phyloP scores from a whole-genome alignment of 805 yeast species.

The Yarrowia porcina region DNA sequence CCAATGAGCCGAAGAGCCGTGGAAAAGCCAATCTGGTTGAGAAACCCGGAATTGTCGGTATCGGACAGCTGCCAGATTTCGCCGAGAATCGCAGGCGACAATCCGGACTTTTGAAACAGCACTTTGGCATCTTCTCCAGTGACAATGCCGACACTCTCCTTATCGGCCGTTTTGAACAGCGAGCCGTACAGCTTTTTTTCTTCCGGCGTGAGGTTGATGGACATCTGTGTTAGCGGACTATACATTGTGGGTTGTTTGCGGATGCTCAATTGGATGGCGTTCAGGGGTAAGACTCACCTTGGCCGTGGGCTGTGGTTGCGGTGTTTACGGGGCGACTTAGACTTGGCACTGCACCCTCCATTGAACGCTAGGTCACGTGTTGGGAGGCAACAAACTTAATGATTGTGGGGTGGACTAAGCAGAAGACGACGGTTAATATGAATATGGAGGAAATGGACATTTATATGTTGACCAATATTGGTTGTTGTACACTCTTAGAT shows the following conservation, averaged over 20 bases:
- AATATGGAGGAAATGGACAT: too few relatives aligned
- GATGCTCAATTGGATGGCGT: background rate
- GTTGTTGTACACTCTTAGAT: too few relatives aligned
- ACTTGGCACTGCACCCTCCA: slow-evolving; percentile 2
- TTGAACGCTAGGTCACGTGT: slow-evolving; percentile 12
- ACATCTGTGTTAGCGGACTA: background rate
- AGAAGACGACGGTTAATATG: too few relatives aligned
- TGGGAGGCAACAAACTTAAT: too few relatives aligned
- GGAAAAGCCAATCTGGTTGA: slow-evolving; percentile 76
- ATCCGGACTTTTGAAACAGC: slow-evolving; percentile 78
- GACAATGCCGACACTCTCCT: slow-evolving; percentile 71
- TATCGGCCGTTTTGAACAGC: slow-evolving; percentile 74
- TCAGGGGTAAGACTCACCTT: slow-evolving; percentile 22
- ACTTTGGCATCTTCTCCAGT: slow-evolving; percentile 86
- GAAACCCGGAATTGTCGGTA: slow-evolving; percentile 76
- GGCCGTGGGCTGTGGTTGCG: slow-evolving; percentile 22
- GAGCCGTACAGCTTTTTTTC: slow-evolving; percentile 74
- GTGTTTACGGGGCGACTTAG: slow-evolving; percentile 14
- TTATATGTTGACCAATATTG: too few relatives aligned
- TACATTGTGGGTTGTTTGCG: too few relatives aligned
- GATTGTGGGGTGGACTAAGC: too few relatives aligned
- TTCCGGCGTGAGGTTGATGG: slow-evolving; percentile 44
- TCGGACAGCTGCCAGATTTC: slow-evolving; percentile 97
- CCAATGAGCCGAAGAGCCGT: slow-evolving; percentile 87
- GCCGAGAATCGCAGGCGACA: slow-evolving; percentile 73